Percentiles rank a stretch among this genome's conserved stretches.
These are phyloP conservation scores for Aspergillus sp. DNA, from an alignment of 2,329 filamentous ascomycete genomes.

Conservation along the genomic window DNA sequence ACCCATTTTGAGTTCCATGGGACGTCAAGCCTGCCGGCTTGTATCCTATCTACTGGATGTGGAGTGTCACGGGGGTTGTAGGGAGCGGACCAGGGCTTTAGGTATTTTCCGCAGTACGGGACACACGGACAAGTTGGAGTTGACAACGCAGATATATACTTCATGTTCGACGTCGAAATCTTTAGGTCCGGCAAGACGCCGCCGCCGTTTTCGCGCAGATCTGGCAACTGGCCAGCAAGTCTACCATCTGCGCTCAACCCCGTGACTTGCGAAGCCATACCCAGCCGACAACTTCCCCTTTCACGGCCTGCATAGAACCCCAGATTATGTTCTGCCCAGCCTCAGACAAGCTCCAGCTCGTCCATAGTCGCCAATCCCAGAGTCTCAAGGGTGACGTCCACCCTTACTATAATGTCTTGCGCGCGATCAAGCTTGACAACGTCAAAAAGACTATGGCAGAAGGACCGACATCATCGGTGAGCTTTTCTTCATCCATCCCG, in stretches of 20 bases:
- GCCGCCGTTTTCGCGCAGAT: neutral
- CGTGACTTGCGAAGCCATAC: neutral
- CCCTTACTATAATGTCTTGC: neutral
- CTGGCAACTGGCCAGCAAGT: neutral
- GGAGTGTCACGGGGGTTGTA: neutral
- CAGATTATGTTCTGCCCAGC: neutral
- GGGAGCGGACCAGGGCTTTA: neutral
- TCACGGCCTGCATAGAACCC: neutral
- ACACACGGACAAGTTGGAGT: neutral
- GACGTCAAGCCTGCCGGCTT: neutral
- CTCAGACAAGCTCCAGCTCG: neutral
- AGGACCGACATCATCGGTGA: neutral
- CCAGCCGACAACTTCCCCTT: neutral
- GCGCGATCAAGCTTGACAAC: neutral
- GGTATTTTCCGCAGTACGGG: neutral
- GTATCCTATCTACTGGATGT: constrained; percentile 1
- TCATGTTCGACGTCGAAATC: constrained; percentile 1
- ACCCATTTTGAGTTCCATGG: neutral
- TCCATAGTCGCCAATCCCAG: neutral
- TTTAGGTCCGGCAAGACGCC: neutral
- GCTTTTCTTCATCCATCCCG: neutral
- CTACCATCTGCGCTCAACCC: neutral
- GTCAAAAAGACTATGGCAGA: neutral
- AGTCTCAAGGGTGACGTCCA: neutral
- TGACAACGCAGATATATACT: neutral